These are phyloP conservation scores for Stenogyne calaminthoides DNA, from an alignment of 305 asterid genomes.

Conservation along the genomic window DNA sequence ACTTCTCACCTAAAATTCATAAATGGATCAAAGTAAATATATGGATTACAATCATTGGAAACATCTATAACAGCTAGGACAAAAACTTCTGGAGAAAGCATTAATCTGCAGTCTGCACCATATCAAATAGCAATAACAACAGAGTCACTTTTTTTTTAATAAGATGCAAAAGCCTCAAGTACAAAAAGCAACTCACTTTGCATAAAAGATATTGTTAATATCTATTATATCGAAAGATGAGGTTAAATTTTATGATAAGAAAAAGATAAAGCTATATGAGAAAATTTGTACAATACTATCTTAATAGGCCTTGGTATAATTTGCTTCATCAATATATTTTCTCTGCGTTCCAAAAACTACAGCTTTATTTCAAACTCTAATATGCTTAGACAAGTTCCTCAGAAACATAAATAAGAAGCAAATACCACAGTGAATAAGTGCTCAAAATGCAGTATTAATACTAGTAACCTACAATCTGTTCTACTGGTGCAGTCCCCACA, in stretches of 20 bases:
- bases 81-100: slow-evolving; percentile 21
- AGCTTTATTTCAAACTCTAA: background rate
- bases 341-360: background rate
- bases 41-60: slow-evolving; percentile 9
- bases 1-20: slow-evolving; percentile 67
- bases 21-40: background rate
- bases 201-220: background rate
- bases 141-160: background rate
- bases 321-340: background rate
- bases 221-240: background rate
- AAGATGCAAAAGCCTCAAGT: slow-evolving; percentile 1
- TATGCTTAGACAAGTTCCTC: background rate
- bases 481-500: background rate
- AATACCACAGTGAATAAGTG: background rate
- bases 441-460: background rate
- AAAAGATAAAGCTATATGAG: background rate
- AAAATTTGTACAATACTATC: background rate
- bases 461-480: background rate
- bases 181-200: slow-evolving; percentile 1
- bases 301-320: background rate
- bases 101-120: background rate
- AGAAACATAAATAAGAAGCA: background rate
- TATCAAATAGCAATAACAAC: slow-evolving; percentile 3
- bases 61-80: slow-evolving; percentile 10
- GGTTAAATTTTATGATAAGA: background rate